Evolutionary conservation across 257 asterid species (phyloP), one percentile per base, ranked within the genome.

Genomic region (Striga asiatica): DNA sequence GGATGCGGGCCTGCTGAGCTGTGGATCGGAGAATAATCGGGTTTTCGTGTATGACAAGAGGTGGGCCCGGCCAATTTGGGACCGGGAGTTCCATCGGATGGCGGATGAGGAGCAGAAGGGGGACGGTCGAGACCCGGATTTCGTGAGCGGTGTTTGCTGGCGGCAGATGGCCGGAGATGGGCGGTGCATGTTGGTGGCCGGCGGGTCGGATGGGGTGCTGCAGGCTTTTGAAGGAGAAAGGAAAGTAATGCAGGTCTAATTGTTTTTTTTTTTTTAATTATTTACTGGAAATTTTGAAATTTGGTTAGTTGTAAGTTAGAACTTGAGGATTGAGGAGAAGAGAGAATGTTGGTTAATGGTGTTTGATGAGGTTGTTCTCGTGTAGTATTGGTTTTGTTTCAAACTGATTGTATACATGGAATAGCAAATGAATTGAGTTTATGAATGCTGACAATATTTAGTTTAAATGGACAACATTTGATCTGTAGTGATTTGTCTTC

Each of bases 21-120:
- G 96, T 34, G 98, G 98, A 0, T 89, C 98, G 17, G 98, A 89
- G 8, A 74, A 78, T 42, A 83, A 83, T 46, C 75, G 59, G n/a
- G 82, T 89, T 0, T 81, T 79, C 23, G 96, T 89, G 5, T 89
- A 89, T 41, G 98, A 89, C 12, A 74, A 71, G 50, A 83, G 96
- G 53, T 89, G 98, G 98, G 71, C 81, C 34, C 73, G 75, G 8
- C 98, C 98, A 18, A 62, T 89, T 17, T 89, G 98, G 98, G 78
- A 71, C 7, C 69, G 62, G 0, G 76, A 78, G 6, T 76, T 84
- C 54, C 72, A 74, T 2, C 65, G 65, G 50, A 63, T 38, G 42
- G 59, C 49, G 46, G 49, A 8, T 3, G 39, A 0, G 62, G 3
- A 18, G 9, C 31, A 5, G 20, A n/a, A n/a, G n/a, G n/a, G n/a